A percentile compares a stretch with the other conserved stretches of the same genome.
Conservation (phyloP, 768 basidiomycete genomes). For the Amanita polypyramis region DNA sequence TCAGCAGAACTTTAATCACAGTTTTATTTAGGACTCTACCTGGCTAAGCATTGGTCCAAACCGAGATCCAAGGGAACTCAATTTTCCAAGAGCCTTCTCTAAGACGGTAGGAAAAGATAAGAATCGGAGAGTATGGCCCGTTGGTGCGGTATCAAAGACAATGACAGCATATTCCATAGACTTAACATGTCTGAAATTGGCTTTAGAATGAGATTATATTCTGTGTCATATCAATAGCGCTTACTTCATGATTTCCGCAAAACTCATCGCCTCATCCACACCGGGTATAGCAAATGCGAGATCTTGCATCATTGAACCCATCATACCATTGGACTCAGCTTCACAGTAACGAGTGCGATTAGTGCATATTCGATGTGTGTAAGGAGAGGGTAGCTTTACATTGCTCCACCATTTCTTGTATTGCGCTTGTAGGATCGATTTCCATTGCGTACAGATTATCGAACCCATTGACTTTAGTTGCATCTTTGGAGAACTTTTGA, state of each 20-base stretch:
- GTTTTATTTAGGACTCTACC: slow-evolving; percentile 19
- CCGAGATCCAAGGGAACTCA: slow-evolving; percentile 85
- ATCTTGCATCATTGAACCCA: slow-evolving; percentile 99
- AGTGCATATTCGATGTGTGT: slow-evolving; percentile 1
- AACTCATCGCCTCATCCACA: slow-evolving; percentile 99
- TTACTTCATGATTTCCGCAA: slow-evolving; percentile 99
- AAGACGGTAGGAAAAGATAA: slow-evolving; percentile 97
- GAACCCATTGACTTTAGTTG: slow-evolving; percentile 96
- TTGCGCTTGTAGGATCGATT: slow-evolving; percentile 95
- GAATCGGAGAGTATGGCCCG: slow-evolving; percentile 96
- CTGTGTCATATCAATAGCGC: slow-evolving; percentile 14
- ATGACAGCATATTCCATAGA: slow-evolving; percentile 99
- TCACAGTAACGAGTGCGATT: slow-evolving; percentile 3
- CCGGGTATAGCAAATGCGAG: slow-evolving; percentile 98
- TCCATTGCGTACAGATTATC: slow-evolving; percentile 98
- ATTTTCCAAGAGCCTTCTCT: slow-evolving; percentile 93
- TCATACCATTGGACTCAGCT: slow-evolving; percentile 88
- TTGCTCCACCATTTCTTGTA: slow-evolving; percentile 98
- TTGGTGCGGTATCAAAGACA: slow-evolving; percentile 98
- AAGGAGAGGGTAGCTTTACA: slow-evolving; percentile 38
- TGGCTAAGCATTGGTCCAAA: slow-evolving; percentile 98
- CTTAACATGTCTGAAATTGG: slow-evolving; percentile 77
- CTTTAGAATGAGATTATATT: slow-evolving; percentile 4
- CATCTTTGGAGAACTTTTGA: slow-evolving; percentile 99
- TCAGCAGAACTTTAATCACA: not conserved